These are phyloP conservation scores for Boechera stricta DNA, from an alignment of 345 rosid genomes.

Conservation along the genomic window DNA sequence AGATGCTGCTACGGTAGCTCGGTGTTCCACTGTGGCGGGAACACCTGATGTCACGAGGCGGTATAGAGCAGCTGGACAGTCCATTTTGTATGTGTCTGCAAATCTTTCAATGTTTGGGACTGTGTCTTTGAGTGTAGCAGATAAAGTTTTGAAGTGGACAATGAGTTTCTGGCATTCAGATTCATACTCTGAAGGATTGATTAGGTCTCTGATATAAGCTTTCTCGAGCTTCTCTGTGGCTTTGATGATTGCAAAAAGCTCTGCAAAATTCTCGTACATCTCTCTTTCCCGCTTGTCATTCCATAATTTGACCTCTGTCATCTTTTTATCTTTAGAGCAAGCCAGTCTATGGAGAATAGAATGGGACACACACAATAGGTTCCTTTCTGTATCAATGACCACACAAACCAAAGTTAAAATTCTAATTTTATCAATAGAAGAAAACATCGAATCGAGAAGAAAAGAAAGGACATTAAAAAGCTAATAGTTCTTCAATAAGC, in stretches of 20 bases:
- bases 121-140: slow-evolving; percentile 74
- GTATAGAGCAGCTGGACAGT: slow-evolving; percentile 90
- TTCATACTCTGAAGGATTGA: slow-evolving; percentile 77
- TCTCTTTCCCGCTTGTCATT: slow-evolving; percentile 94
- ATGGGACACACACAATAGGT: slow-evolving; percentile 67
- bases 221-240: slow-evolving; percentile 96
- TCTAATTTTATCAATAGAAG: background rate
- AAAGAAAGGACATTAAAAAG: background rate
- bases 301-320: slow-evolving; percentile 90
- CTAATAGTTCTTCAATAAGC: slow-evolving; percentile 8
- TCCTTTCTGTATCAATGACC: slow-evolving; percentile 1
- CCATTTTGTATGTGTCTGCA: slow-evolving; percentile 93
- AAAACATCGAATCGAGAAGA: background rate
- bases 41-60: slow-evolving; percentile 87
- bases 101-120: slow-evolving; percentile 85
- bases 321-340: background rate
- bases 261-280: slow-evolving; percentile 92
- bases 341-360: slow-evolving; percentile 59
- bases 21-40: slow-evolving; percentile 93
- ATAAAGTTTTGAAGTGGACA: slow-evolving; percentile 83
- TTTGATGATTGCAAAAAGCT: slow-evolving; percentile 91
- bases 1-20: slow-evolving; percentile 63
- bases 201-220: slow-evolving; percentile 79
- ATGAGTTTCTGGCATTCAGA: slow-evolving; percentile 86
- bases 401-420: background rate